Base-by-base conservation (phyloP, 352 stramenopile species). In the Phytophthora kernoviae region DNA sequence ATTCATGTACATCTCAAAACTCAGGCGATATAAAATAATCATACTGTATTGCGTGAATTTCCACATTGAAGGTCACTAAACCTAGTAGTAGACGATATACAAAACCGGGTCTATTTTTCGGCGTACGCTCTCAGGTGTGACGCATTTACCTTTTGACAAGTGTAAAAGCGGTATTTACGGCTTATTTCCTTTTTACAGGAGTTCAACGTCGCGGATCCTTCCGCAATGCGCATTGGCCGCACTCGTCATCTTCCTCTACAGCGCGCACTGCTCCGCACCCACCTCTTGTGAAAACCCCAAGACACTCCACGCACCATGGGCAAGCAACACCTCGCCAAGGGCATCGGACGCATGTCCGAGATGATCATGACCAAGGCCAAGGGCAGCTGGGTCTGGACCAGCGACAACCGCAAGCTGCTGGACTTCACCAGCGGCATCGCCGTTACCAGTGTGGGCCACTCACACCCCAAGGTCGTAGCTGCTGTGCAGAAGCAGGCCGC, bases 351-450 rank as follows among this genome's bases (percentile, higher is more conserved):
- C 75, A 91, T 94, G 81, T 86, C 88, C 45, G 76, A 95, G 44
- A 82, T 95, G 68, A 59, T 94, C 64, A 91, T 94, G 75, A 74
- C 75, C 43, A 84, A 92, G 55, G 93, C 71, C 68, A 82, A 96
- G 33, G 91, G 91, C 40, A 90, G 71, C 49, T 97, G 86, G 75
- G 64, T 98, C 60, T 94, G 74, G 70, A 97, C 89, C 20, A 63
- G 77, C 44, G 89, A 97, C 61, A 80, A 91, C 49, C 77, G 87
- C 65, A 97, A 94, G 73, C 65, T 94, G 41, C 74, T 97, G 43
- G 94, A 98, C 74, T 97, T 98, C 59, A 96, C 91, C 18, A 96
- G 82, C 52, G 94, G 93, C 50, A 98, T 98, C 64, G 93, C 89
- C 54, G 93, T 98, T 21, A 92, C 88, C 6, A 97, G 88, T 62